Base-by-base conservation (phyloP, 768 basidiomycete genomes). In the Pulveroboletus sp. region DNA sequence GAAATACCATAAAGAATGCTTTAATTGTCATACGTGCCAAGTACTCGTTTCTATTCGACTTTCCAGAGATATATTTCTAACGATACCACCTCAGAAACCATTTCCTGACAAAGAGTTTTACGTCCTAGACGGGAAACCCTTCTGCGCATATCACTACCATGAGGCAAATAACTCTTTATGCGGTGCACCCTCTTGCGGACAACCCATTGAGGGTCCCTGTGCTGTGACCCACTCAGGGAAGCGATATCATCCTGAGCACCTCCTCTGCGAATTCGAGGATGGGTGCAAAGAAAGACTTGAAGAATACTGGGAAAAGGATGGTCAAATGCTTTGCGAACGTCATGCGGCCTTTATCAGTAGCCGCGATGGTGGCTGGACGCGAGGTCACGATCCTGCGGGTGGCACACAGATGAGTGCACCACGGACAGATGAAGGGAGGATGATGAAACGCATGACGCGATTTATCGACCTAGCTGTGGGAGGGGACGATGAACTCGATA, bases 101-200 rank as follows among this genome's bases (percentile, higher is more conserved):
- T 96, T 96, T 74, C 90, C 89, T 4, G 91, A 91, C 68, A 88
- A 86, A 65, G 80, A 82, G 10, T 96, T 97, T 69, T 96, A 95
- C 65, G 91, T 96, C 40, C 83, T 83, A 57, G 89, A 87, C 61
- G 90, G 91, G 47, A 89, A 88, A 62, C 93, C 94, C 1, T 82
- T 86, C 62, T 97, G 94, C 63, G 88, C 83, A 31, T 89, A 89
- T 62, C 93, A 94, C 67, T 96, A 96, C 65, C 92, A 94, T 69
- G 88, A 93, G 69, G 83, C 83, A 40, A 95, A 95, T 69, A 78
- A 86, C 57, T 93, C 93, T 10, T 75, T 97, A 1, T 97, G 93
- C 59, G 81, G 89, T 9, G 81, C 89, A 3, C 65, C 79, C 11
- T 73, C 73, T 15, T 97, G 93, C 66, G 85, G 88, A 3, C 81